phyloP scores from a whole-genome alignment of 441 rosid genomes.

The Isatis lusitanica region DNA sequence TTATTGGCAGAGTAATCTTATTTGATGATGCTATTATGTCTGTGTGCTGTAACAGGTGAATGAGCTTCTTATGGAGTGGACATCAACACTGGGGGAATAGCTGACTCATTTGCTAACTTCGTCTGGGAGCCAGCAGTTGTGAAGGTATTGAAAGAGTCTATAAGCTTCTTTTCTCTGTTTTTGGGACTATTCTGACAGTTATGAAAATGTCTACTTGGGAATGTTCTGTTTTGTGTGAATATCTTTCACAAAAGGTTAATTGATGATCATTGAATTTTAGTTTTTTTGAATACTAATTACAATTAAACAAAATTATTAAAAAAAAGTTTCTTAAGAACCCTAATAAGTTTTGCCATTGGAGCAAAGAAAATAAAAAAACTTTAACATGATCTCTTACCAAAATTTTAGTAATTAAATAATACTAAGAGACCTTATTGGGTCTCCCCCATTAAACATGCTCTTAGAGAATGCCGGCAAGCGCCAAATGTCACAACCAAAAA shows the following conservation, averaged over 20 bases:
- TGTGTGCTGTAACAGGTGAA: slow-evolving; percentile 55
- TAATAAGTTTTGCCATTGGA: too few relatives aligned
- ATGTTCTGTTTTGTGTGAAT: background rate
- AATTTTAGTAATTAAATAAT: too few relatives aligned
- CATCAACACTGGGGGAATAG: slow-evolving; percentile 92
- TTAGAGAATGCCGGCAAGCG: too few relatives aligned
- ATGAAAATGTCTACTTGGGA: background rate
- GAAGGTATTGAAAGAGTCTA: slow-evolving; percentile 48
- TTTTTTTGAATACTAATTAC: slow-evolving; percentile 17
- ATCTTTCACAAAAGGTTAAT: background rate
- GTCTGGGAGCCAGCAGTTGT: slow-evolving; percentile 99
- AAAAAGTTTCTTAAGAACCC: too few relatives aligned
- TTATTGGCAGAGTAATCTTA: slow-evolving; percentile 7
- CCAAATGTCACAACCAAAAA: too few relatives aligned
- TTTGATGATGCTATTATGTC: background rate
- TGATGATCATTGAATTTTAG: background rate
- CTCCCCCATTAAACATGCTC: too few relatives aligned
- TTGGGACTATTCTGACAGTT: background rate
- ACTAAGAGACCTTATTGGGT: too few relatives aligned
- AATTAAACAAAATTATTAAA: too few relatives aligned
- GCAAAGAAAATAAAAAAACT: too few relatives aligned
- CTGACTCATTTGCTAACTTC: slow-evolving; percentile 90
- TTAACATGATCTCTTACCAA: too few relatives aligned
- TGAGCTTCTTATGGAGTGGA: slow-evolving; percentile 97
- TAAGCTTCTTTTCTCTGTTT: background rate